Conservation (phyloP, 1,139 yeast species). For the Yueomyces sp. region DNA sequence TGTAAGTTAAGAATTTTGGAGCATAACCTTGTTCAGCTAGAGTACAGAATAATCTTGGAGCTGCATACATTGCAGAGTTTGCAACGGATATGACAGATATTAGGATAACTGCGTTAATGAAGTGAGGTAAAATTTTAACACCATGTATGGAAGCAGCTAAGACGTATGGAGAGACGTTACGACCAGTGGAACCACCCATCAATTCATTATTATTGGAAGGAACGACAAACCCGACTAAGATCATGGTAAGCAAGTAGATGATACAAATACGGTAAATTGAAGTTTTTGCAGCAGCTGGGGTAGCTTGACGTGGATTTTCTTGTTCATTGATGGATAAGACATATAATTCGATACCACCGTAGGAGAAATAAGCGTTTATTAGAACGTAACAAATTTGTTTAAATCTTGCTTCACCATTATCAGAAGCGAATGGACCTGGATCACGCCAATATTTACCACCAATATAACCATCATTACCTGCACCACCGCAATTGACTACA, state of each 20-base stretch:
- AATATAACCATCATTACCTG: slow-evolving; percentile 43
- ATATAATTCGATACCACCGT: slow-evolving; percentile 69
- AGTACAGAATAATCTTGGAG: slow-evolving; percentile 48
- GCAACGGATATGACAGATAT: slow-evolving; percentile 37
- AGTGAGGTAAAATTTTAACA: slow-evolving; percentile 42
- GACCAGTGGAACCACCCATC: slow-evolving; percentile 30
- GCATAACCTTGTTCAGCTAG: slow-evolving; percentile 50
- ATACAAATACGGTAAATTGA: slow-evolving; percentile 51
- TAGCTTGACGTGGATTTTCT: slow-evolving; percentile 56
- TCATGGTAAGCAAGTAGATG: slow-evolving; percentile 44
- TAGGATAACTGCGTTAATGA: slow-evolving; percentile 36
- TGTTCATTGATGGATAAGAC: slow-evolving; percentile 85
- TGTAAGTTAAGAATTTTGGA: slow-evolving; percentile 39
- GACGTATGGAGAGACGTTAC: slow-evolving; percentile 56
- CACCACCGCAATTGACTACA: slow-evolving; percentile 50
- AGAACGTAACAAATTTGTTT: slow-evolving; percentile 74
- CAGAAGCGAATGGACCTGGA: slow-evolving; percentile 38
- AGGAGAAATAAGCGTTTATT: slow-evolving; percentile 72
- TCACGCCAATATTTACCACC: slow-evolving; percentile 48
- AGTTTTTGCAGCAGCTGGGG: slow-evolving; percentile 56
- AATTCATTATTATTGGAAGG: slow-evolving; percentile 39
- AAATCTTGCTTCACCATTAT: slow-evolving; percentile 24
- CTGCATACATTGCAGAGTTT: slow-evolving; percentile 41
- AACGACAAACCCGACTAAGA: slow-evolving; percentile 51
- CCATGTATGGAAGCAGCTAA: slow-evolving; percentile 56